Conservation (phyloP, 345 rosid species). For the Microcos paniculata region DNA sequence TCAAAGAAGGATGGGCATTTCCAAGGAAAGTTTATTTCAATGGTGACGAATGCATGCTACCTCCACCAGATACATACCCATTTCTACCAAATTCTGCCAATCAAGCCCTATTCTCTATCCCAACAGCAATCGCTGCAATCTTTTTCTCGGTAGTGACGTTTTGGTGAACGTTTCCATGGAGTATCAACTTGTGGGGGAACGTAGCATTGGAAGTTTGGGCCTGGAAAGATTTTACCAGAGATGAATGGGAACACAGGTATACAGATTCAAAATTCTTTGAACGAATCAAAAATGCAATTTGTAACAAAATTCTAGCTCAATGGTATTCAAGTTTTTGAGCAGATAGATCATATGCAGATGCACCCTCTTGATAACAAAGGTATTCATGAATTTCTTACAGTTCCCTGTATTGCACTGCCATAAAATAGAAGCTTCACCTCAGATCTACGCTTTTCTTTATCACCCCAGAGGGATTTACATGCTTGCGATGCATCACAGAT, state of each 20-base stretch:
- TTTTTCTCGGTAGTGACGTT: conserved; percentile 31
- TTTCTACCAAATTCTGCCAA: conserved; percentile 64
- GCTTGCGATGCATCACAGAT: too few species aligned
- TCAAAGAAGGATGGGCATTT: conserved; percentile 93
- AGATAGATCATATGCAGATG: background rate
- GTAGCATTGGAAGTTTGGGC: conserved; percentile 4
- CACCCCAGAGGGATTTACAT: too few species aligned
- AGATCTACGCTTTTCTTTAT: too few species aligned
- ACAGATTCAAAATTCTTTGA: conserved; percentile 8
- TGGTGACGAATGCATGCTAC: conserved; percentile 90
- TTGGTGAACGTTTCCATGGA: conserved; percentile 28
- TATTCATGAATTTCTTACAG: too few species aligned
- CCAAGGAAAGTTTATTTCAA: conserved; percentile 87
- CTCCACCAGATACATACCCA: conserved; percentile 86
- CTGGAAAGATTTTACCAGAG: background rate
- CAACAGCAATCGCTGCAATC: conserved; percentile 22
- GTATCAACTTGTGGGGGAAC: background rate
- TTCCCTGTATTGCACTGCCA: too few species aligned
- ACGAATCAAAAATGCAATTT: background rate
- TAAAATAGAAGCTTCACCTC: too few species aligned
- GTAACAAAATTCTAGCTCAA: background rate
- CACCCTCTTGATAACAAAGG: background rate
- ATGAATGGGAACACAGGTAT: background rate
- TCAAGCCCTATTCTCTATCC: conserved; percentile 25
- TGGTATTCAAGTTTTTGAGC: background rate